Conservation (phyloP, 768 basidiomycete species). For the Pleurotus giganteus region DNA sequence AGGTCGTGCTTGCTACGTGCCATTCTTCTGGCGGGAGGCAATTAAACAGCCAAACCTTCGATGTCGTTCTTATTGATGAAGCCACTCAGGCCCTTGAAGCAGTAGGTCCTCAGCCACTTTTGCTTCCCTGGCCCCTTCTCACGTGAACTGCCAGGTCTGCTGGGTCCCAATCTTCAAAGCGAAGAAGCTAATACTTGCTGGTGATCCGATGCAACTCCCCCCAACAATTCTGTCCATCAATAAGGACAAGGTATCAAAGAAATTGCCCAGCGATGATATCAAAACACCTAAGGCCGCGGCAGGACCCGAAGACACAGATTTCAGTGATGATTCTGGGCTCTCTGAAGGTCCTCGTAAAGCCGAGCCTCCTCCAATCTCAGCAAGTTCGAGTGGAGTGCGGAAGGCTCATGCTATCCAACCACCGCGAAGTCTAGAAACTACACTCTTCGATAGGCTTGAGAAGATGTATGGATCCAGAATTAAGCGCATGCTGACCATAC, state of each 20-base stretch:
- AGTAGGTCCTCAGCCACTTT: conserved; percentile 40
- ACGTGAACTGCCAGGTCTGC: conserved; percentile 57
- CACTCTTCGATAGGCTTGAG: conserved; percentile 91
- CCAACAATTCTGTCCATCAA: conserved; percentile 83
- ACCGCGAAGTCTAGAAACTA: conserved; percentile 78
- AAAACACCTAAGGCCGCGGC: not conserved
- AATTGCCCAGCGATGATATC: conserved; percentile 12
- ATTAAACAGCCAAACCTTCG: conserved; percentile 74
- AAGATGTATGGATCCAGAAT: conserved; percentile 80
- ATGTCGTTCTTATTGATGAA: conserved; percentile 95
- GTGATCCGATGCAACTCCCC: conserved; percentile 94
- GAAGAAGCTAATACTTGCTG: conserved; percentile 86
- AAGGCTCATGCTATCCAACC: conserved; percentile 38
- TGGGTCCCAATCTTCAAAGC: conserved; percentile 96
- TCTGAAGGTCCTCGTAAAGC: not conserved
- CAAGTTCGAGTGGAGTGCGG: conserved; percentile 11
- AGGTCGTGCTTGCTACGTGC: conserved; percentile 92
- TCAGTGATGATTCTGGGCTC: conserved; percentile 8
- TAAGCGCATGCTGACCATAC: conserved; percentile 85
- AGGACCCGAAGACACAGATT: not conserved
- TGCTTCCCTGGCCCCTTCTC: not conserved
- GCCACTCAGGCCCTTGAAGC: conserved; percentile 97
- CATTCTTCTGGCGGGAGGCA: conserved; percentile 90
- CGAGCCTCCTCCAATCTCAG: not conserved
- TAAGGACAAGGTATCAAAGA: conserved; percentile 29